Base-by-base conservation (phyloP, 2,329 filamentous ascomycete genomes). In the Xylariaceae sp. region DNA sequence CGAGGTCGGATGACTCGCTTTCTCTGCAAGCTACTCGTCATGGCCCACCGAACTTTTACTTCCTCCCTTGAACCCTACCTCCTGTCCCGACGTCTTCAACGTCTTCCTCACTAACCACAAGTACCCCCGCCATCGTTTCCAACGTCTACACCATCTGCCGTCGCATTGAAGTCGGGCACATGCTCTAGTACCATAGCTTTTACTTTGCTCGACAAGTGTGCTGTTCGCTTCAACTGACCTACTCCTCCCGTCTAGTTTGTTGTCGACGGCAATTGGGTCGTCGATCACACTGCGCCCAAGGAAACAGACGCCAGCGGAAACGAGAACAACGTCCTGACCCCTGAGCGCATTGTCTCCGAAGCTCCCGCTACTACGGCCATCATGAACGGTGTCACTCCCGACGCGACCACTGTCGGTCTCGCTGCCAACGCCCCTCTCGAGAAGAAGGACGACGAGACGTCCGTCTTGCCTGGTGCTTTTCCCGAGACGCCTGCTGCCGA, bases 261-360 rank as follows among this genome's bases (percentile, higher is more conserved):
- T 64, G 93, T 97, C 61, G 90, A 99, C 80, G 90, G 89, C 62
- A 83, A 82, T 63, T 99, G 94, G 94, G 85, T 84, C 46, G 88
- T 86, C 69, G 92, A 97, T 73, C 83, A 86, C 63, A 84, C 84
- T 53, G 88, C 86, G 40, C 88, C 89, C 54, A 86, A 88, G 73
- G 92, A 97, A 74, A 83, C 84, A 66, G 93, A 97, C 77, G 80
- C 82, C 60, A 79, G 85, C 65, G 88, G 89, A 65, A 96, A 93
- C 80, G 78, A 91, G 64, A 97, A 97, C 81, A 97, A 97, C 83
- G 84, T 97, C 59, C 81, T 99, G 51, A 81, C 82, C 39, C 84
- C 88, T 52, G 82, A 90, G 57, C 81, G 90, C 66, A 87, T 96
- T 48, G 61, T 71, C 55, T 71, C 70, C 60, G 70, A 74, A 59